Evolutionary conservation across 441 rosid species (phyloP).

Genomic region (Euphorbia celastroides): DNA sequence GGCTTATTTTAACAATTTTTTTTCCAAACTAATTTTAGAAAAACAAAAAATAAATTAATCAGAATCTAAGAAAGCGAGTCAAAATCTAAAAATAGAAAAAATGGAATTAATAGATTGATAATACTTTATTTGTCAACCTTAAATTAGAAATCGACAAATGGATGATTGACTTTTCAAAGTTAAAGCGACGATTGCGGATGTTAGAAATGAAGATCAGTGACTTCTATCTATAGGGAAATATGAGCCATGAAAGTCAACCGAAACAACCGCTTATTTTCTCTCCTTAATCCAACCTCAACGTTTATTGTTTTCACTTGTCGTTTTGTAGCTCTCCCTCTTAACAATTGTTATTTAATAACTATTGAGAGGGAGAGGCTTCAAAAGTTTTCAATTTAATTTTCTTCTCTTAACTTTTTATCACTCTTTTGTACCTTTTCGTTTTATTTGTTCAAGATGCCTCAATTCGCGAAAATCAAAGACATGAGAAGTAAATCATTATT

Average conservation of each 20-base stretch:
- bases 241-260: too few species aligned
- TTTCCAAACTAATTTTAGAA: too few species aligned
- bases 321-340: neutral
- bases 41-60: too few species aligned
- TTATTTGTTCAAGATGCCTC: too few species aligned
- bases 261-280: slow-evolving; percentile 26
- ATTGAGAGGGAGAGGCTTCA: slow-evolving; percentile 5
- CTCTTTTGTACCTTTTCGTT: neutral
- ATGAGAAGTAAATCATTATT: neutral
- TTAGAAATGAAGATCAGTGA: slow-evolving; percentile 2
- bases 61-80: too few species aligned
- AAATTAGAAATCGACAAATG: neutral
- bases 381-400: too few species aligned
- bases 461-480: neutral
- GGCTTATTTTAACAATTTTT: too few species aligned
- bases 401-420: neutral
- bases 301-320: neutral
- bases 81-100: too few species aligned
- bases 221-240: too few species aligned
- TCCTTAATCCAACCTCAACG: neutral
- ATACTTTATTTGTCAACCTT: too few species aligned
- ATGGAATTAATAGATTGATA: too few species aligned
- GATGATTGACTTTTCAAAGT: neutral
- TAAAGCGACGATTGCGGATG: neutral
- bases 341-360: neutral